Evolutionary conservation across 805 yeast genomes (phyloP).

Genomic region (Pichia insulana): DNA sequence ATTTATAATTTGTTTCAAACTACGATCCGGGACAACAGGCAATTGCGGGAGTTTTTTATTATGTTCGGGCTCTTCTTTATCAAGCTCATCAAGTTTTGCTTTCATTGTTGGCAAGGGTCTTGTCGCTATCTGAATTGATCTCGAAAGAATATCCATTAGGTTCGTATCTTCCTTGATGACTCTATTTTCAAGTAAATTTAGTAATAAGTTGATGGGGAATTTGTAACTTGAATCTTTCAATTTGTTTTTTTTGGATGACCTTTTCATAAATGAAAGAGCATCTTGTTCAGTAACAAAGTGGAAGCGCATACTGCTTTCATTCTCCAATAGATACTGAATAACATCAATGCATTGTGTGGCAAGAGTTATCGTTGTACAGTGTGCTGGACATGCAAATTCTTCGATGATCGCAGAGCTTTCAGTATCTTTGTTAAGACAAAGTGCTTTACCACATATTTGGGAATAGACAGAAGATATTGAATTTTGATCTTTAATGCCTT

Average conservation of each 20-base stretch:
- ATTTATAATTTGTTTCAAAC: conserved; percentile 53
- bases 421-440: neutral
- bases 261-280: conserved; percentile 33
- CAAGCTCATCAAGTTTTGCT: conserved; percentile 31
- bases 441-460: conserved; percentile 45
- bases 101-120: conserved; percentile 53
- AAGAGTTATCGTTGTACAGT: conserved; percentile 58
- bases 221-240: conserved; percentile 37
- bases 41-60: conserved; percentile 29
- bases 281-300: conserved; percentile 78
- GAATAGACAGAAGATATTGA: conserved; percentile 55
- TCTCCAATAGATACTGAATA: conserved; percentile 59
- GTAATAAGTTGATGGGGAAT: conserved; percentile 66
- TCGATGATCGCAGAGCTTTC: neutral
- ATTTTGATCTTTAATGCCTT: conserved; percentile 56
- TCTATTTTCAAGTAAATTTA: conserved; percentile 52
- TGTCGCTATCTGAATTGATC: conserved; percentile 69
- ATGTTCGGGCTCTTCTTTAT: conserved; percentile 13
- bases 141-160: conserved; percentile 67
- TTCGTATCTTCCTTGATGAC: conserved; percentile 65
- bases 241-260: conserved; percentile 28
- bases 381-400: conserved; percentile 35
- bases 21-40: conserved; percentile 57
- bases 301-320: conserved; percentile 57
- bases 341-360: conserved; percentile 75